Evolutionary conservation across 2,329 filamentous ascomycete species (phyloP).

Genomic region (Ilyonectria sp.): DNA sequence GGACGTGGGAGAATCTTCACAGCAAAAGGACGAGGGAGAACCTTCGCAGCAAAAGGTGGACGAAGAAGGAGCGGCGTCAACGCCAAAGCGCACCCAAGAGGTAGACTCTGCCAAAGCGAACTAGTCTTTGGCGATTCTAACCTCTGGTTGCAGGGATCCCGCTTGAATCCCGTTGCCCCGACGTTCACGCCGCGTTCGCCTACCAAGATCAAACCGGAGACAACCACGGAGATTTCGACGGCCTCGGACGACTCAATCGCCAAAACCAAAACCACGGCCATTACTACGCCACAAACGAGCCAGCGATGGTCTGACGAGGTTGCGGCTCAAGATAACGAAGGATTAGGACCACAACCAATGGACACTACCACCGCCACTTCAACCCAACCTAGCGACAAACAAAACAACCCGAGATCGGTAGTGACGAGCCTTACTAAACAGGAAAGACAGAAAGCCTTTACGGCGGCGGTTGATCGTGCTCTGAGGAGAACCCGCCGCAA

Average conservation of each 20-base stretch:
- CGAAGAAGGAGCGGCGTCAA: slow-evolving; percentile 49
- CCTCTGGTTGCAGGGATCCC: slow-evolving; percentile 63
- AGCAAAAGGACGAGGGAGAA: too few species aligned
- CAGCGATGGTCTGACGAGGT: slow-evolving; percentile 52
- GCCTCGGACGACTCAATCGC: slow-evolving; percentile 30
- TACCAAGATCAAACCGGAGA: slow-evolving; percentile 34
- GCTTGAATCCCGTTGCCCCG: slow-evolving; percentile 69
- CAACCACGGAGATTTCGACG: slow-evolving; percentile 32
- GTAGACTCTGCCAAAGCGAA: slow-evolving; percentile 59
- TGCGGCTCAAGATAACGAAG: slow-evolving; percentile 44
- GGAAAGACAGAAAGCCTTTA: slow-evolving; percentile 41
- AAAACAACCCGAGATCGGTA: not conserved
- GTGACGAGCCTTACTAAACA: slow-evolving; percentile 19
- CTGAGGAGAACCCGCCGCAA: slow-evolving; percentile 33
- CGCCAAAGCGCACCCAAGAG: slow-evolving; percentile 61
- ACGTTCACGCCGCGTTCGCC: slow-evolving; percentile 66
- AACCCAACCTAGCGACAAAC: not conserved
- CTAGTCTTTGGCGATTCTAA: slow-evolving; percentile 58
- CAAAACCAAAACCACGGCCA: slow-evolving; percentile 16
- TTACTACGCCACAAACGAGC: slow-evolving; percentile 35
- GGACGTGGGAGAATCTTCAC: slow-evolving; percentile 32
- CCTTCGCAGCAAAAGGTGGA: too few species aligned
- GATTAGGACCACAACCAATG: slow-evolving; percentile 5
- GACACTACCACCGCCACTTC: slow-evolving; percentile 8
- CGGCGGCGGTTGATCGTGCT: slow-evolving; percentile 39